These are phyloP conservation scores for Pleurotus tuber-regium DNA, from an alignment of 768 basidiomycete species.

Conservation along the genomic window DNA sequence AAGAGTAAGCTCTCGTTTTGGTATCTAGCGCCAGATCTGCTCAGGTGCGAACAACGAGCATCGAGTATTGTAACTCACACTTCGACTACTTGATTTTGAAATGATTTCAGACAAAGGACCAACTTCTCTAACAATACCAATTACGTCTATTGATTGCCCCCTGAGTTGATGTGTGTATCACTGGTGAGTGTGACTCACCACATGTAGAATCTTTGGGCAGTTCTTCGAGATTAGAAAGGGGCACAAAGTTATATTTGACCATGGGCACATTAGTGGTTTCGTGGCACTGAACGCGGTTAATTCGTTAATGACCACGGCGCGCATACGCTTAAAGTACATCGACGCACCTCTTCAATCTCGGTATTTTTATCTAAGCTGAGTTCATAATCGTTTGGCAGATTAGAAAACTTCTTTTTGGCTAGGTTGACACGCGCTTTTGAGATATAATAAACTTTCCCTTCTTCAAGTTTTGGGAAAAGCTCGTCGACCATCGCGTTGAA, in stretches of 20 bases:
- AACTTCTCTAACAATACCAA: constrained; percentile 82
- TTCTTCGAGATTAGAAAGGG: constrained; percentile 58
- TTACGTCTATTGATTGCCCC: constrained; percentile 58
- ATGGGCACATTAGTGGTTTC: constrained; percentile 76
- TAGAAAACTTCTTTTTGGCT: constrained; percentile 96
- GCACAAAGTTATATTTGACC: constrained; percentile 81
- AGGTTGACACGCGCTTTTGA: constrained; percentile 91
- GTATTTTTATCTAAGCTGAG: constrained; percentile 81
- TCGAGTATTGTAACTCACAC: constrained; percentile 35
- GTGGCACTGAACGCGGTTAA: constrained; percentile 55
- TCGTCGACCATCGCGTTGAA: constrained; percentile 87
- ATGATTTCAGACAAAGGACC: constrained; percentile 67
- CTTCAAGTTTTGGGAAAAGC: constrained; percentile 81
- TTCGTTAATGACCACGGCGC: constrained; percentile 11
- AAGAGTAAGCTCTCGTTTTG: constrained; percentile 86
- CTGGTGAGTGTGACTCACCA: constrained; percentile 45
- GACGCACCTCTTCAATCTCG: constrained; percentile 76
- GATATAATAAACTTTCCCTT: constrained; percentile 90
- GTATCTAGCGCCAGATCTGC: constrained; percentile 46
- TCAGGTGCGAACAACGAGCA: constrained; percentile 5
- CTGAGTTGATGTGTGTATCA: constrained; percentile 3
- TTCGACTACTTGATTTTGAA: constrained; percentile 70
- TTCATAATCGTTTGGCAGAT: constrained; percentile 90
- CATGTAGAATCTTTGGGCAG: constrained; percentile 78
- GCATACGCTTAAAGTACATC: not conserved